phyloP scores from a whole-genome alignment of 192 early-diverging fungal species.

The Hyaloraphidium curvatum region DNA sequence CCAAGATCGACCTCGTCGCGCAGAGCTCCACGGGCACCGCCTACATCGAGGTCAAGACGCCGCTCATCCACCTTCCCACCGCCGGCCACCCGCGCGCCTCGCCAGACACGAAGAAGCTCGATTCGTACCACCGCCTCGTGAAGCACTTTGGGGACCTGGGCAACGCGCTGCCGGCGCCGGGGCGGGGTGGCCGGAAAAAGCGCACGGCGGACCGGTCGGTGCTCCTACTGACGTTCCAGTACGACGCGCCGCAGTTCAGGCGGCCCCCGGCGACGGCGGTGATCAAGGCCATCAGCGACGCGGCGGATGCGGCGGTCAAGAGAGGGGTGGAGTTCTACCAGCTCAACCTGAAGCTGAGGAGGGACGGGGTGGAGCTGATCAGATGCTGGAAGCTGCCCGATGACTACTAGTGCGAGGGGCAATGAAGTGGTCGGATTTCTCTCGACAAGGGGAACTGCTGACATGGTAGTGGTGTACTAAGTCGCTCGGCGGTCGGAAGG shows the following conservation, averaged over 20 bases:
- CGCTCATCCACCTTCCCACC: neutral
- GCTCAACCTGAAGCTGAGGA: too few species aligned
- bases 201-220: neutral
- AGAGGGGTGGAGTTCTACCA: too few species aligned
- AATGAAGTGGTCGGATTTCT: too few species aligned
- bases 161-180: neutral
- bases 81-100: neutral
- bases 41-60: neutral
- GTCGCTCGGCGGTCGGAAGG: too few species aligned
- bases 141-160: constrained; percentile 1
- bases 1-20: neutral
- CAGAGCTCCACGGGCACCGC: neutral
- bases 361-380: too few species aligned
- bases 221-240: neutral
- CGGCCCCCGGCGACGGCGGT: neutral
- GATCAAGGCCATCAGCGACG: too few species aligned
- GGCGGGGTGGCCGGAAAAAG: neutral
- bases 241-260: neutral
- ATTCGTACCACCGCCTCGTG: neutral
- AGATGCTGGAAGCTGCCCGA: too few species aligned
- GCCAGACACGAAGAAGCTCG: neutral
- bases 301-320: too few species aligned
- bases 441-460: too few species aligned
- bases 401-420: too few species aligned
- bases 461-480: too few species aligned